A percentile compares a stretch with the other conserved stretches of the same genome.
These are phyloP conservation scores for Mrakia frigida DNA, from an alignment of 768 basidiomycete species.

Conservation along the genomic window DNA sequence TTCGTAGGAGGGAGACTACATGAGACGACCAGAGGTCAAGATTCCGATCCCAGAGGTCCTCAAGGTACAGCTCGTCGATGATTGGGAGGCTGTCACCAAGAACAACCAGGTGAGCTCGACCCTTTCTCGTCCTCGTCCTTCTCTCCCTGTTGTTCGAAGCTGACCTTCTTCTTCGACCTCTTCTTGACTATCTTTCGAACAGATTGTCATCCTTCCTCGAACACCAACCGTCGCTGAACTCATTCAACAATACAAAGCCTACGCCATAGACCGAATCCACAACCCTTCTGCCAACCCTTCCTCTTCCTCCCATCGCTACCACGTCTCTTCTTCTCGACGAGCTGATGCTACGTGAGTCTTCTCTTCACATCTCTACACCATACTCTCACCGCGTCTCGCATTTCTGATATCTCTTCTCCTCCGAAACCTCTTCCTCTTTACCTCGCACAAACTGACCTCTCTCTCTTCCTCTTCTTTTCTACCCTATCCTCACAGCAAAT, in stretches of 20 bases:
- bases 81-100: slow-evolving; percentile 97
- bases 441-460: not conserved
- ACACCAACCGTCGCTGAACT: slow-evolving; percentile 70
- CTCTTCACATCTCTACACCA: too few species aligned
- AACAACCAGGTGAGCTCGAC: slow-evolving; percentile 64
- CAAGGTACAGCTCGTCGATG: slow-evolving; percentile 84
- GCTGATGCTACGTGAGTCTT: not conserved
- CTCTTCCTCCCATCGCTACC: not conserved
- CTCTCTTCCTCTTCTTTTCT: slow-evolving; percentile 36
- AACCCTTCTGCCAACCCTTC: not conserved
- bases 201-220: slow-evolving; percentile 82
- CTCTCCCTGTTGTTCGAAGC: not conserved
- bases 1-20: slow-evolving; percentile 62
- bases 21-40: slow-evolving; percentile 81
- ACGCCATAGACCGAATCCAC: slow-evolving; percentile 46
- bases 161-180: not conserved
- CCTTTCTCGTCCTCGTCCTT: not conserved
- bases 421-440: not conserved
- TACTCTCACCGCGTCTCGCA: too few species aligned
- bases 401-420: too few species aligned
- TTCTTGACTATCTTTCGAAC: slow-evolving; percentile 5
- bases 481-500: slow-evolving; percentile 50
- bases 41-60: slow-evolving; percentile 82
- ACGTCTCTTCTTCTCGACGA: not conserved
- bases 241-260: slow-evolving; percentile 67